Base-by-base conservation (phyloP, 257 asterid genomes). In the Nicotiana tabacum region DNA sequence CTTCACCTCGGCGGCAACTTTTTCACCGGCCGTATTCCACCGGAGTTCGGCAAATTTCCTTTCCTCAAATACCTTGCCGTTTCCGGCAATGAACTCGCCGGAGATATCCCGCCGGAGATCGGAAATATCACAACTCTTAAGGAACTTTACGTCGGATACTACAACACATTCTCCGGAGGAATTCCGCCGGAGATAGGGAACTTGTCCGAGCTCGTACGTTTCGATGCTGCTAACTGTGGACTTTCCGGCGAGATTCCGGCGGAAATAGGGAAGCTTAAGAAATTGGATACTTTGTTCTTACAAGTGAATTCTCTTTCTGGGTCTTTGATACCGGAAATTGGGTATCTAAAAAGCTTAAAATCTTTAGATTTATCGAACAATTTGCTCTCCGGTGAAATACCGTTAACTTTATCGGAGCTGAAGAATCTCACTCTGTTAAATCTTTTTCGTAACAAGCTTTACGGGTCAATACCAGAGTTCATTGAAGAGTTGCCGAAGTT, bases 341-440 rank as follows among this genome's bases (percentile, higher is more conserved):
- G 99, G 39, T 62, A 84, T 76, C 69, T 95, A 61, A 92, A 87
- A 56, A 92, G 89, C 90, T 84, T 95, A 83, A 94, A 92, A 86
- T 95, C 99, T 15, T 81, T 95, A 92, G 99, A 95, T 90, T 92
- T 95, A 80, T 95, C 99, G 0, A 95, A 95, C 88, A 95, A 95
- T 53, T 65, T 82, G 87, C 85, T 95, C 46, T 82, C 94, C 60
- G 97, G 98, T 9, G 98, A 91, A 83, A 90, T 95, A 33, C 97
- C 99, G 6, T 35, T 83, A 0, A 70, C 92, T 17, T 95, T 95
- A 77, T 81, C 91, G 0, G 88, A 90, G 84, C 91, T 95, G 3
- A 92, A 87, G 81, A 94, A 94, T 79, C 77, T 95, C 8, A 94
- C 97, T 6, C 93, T 95, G 29, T 61, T 95, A 35, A 95, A 95